Evolutionary conservation across 1,284 basidiomycete genomes (phyloP), one percentile per base, ranked within the genome.

Genomic region (Tilletia indica): DNA sequence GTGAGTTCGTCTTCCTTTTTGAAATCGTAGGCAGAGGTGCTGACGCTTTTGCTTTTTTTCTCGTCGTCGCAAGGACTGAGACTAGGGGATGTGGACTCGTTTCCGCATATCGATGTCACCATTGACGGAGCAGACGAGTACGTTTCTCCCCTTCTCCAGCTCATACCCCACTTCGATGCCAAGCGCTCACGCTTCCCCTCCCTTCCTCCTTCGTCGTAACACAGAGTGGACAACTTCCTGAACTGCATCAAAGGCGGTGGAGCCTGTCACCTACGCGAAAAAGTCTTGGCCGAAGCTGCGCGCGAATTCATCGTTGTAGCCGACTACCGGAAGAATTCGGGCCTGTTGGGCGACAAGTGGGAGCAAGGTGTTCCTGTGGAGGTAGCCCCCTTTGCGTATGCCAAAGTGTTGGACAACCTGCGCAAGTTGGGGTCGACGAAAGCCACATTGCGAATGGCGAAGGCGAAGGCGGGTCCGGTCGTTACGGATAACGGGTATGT

Each of bases 241-340:
- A 97, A 99, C 86, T 92, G 92, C 74, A 96, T 99, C 87, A 99
- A 99, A 86, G 96, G 96, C 14, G 96, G 96, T 71, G 96, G 96
- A 11, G 96, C 94, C 0, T 98, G 96, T 85, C 97, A 99, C 80
- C 86, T 99, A 47, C 90, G 95, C 48, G 97, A 99, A 86, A 99
- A 99, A 86, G 94, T 99, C 2, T 89, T 99, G 21, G 95, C 84
- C 14, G 96, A 98, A 85, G 94, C 94, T 21, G 95, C 97, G n/a
- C 89, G 89, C 78, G 71, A 79, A 61, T 98, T 96, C 87, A 87
- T 98, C 82, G 88, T 98, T 66, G 96, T 99, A 58, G 96, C 97
- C 67, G 97, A 99, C 85, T 93, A 92, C 86, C 90, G 96, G 77
- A 99, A 85, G 74, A 94, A 97, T 81, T 91, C 91, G 8, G 86